Percentiles rank a stretch among this genome's conserved stretches.
Evolutionary conservation across 352 stramenopile genomes (phyloP).

Genomic region (Thraustochytrium sp.): DNA sequence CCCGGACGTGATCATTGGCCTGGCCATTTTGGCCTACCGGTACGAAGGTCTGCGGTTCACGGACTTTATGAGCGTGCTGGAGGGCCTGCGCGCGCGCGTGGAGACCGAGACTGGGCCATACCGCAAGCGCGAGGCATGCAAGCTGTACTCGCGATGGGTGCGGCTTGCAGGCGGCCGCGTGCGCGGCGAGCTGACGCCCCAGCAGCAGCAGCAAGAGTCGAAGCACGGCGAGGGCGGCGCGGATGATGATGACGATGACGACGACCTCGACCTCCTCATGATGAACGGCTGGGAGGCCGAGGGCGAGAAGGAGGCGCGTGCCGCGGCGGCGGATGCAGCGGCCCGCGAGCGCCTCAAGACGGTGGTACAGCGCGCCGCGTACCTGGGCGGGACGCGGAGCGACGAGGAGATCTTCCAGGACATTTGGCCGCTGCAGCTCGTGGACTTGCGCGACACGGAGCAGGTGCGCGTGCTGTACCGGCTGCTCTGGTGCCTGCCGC

Average conservation of each 20-base stretch:
- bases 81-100: constrained; percentile 63
- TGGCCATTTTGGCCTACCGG: constrained; percentile 78
- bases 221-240: background rate
- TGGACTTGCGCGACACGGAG: constrained; percentile 93
- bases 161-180: constrained; percentile 13
- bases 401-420: constrained; percentile 40
- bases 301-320: background rate
- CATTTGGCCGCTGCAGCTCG: constrained; percentile 80
- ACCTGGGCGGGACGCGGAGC: constrained; percentile 28
- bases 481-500: constrained; percentile 82
- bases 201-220: constrained; percentile 46
- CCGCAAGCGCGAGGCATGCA: constrained; percentile 58
- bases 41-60: constrained; percentile 80
- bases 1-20: constrained; percentile 86
- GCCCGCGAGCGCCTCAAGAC: background rate
- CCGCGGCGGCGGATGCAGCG: background rate
- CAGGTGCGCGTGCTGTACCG: constrained; percentile 91
- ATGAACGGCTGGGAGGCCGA: background rate
- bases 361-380: constrained; percentile 17
- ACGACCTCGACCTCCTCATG: constrained; percentile 23
- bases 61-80: constrained; percentile 55
- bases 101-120: constrained; percentile 80
- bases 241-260: background rate
- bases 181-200: constrained; percentile 54
- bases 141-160: constrained; percentile 40